These are phyloP conservation scores for Blastobotrys indianensis DNA, from an alignment of 1,139 yeast genomes.

Conservation along the genomic window DNA sequence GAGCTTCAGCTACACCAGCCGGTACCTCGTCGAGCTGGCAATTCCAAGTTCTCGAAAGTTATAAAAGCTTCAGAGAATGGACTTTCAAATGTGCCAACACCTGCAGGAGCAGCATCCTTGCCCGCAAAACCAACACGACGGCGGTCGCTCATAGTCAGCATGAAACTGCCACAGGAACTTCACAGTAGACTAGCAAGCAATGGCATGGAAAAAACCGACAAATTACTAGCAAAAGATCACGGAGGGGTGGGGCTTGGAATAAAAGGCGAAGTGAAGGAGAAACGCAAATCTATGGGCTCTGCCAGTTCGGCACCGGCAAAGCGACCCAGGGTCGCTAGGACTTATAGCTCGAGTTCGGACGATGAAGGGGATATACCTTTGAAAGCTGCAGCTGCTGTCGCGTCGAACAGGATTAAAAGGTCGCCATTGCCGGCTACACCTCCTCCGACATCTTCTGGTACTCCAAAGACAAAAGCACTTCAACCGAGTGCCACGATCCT, in stretches of 20 bases:
- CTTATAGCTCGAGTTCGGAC: conserved; percentile 18
- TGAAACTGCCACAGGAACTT: conserved; percentile 12
- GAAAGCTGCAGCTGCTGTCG: conserved; percentile 4
- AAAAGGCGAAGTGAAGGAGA: conserved; percentile 1
- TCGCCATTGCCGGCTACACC: conserved; percentile 1
- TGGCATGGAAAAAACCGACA: conserved; percentile 2
- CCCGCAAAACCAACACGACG: conserved; percentile 10
- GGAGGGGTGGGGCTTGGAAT: conserved; percentile 10
- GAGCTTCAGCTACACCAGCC: conserved; percentile 4
- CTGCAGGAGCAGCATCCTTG: conserved; percentile 8
- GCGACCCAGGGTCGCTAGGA: conserved; percentile 18
- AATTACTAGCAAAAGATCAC: neutral
- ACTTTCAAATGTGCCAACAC: conserved; percentile 8
- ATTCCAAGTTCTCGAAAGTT: conserved; percentile 3
- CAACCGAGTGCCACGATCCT: too few species aligned
- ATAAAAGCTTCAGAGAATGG: conserved; percentile 6
- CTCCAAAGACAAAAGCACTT: too few species aligned
- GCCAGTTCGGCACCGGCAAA: conserved; percentile 7
- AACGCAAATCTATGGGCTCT: neutral
- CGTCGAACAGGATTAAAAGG: neutral
- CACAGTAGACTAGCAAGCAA: neutral
- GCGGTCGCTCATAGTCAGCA: conserved; percentile 19
- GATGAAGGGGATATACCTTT: conserved; percentile 16
- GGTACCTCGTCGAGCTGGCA: conserved; percentile 5
- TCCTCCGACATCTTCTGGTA: too few species aligned